These are phyloP conservation scores for Geosiphon pyriformis DNA, from an alignment of 192 early-diverging fungal species.

Conservation along the genomic window DNA sequence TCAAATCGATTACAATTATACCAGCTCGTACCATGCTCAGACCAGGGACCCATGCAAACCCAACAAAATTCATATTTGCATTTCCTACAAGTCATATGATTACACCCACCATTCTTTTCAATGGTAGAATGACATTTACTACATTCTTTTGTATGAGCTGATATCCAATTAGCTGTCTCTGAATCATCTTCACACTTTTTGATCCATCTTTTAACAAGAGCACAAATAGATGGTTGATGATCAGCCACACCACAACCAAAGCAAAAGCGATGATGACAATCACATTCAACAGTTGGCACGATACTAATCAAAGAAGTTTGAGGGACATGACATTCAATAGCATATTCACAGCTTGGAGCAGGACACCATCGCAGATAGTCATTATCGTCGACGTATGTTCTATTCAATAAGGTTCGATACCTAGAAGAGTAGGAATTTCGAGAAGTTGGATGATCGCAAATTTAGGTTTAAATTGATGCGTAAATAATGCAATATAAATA, in stretches of 20 bases:
- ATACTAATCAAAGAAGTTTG: constrained; percentile 57
- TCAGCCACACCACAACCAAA: constrained; percentile 83
- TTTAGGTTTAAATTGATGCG: neutral
- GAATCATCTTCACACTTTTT: constrained; percentile 98
- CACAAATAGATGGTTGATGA: constrained; percentile 89
- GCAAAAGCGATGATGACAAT: constrained; percentile 78
- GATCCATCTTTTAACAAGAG: constrained; percentile 77
- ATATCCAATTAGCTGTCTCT: constrained; percentile 97
- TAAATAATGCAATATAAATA: constrained; percentile 29
- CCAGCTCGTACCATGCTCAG: constrained; percentile 91
- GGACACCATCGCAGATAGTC: constrained; percentile 88
- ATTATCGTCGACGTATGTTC: constrained; percentile 90
- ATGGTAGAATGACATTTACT: constrained; percentile 90
- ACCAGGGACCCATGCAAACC: constrained; percentile 98
- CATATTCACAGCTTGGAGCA: constrained; percentile 91
- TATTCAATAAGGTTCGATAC: constrained; percentile 70
- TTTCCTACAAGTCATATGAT: constrained; percentile 99
- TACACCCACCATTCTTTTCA: constrained; percentile 99
- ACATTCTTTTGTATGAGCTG: constrained; percentile 93
- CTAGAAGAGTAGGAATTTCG: constrained; percentile 35
- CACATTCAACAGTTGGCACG: constrained; percentile 85
- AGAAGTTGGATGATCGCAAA: neutral
- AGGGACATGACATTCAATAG: constrained; percentile 83
- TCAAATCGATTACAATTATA: constrained; percentile 98
- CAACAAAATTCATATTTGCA: constrained; percentile 99